Percentiles rank a stretch among this genome's conserved stretches.
These are phyloP conservation scores for Puya raimondii DNA, from an alignment of 176 grass and related monocot genomes.

Conservation along the genomic window DNA sequence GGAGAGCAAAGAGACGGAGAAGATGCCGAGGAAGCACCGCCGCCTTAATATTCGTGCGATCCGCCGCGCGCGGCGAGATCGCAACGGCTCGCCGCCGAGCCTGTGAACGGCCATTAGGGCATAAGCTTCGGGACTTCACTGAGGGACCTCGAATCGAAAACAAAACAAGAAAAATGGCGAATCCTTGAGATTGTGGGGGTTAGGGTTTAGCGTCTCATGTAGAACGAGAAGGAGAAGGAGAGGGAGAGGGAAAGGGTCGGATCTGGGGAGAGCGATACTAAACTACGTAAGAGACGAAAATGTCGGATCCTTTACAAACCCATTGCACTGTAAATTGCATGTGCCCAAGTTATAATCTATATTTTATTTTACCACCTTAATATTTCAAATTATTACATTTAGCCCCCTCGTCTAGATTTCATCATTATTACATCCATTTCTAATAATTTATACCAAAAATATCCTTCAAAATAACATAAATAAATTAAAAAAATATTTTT, in stretches of 20 bases:
- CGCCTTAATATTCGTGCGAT: constrained; percentile 8
- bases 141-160: neutral
- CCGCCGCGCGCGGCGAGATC: constrained; percentile 22
- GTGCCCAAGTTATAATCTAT: too few relatives aligned
- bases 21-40: constrained; percentile 27
- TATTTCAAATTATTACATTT: too few relatives aligned
- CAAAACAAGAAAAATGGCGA: neutral
- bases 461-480: too few relatives aligned
- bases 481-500: too few relatives aligned
- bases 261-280: neutral
- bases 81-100: neutral
- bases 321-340: too few relatives aligned
- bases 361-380: too few relatives aligned
- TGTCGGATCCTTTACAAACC: too few relatives aligned
- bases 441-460: too few relatives aligned
- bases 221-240: neutral
- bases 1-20: constrained; percentile 38
- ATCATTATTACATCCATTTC: too few relatives aligned
- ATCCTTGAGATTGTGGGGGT: neutral
- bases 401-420: too few relatives aligned
- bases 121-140: neutral
- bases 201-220: neutral
- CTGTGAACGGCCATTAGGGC: constrained; percentile 2
- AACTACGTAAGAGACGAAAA: neutral
- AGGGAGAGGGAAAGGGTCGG: neutral